These are phyloP conservation scores for Effrenium voratum DNA, from an alignment of 73 alveolate genomes.

Conservation along the genomic window DNA sequence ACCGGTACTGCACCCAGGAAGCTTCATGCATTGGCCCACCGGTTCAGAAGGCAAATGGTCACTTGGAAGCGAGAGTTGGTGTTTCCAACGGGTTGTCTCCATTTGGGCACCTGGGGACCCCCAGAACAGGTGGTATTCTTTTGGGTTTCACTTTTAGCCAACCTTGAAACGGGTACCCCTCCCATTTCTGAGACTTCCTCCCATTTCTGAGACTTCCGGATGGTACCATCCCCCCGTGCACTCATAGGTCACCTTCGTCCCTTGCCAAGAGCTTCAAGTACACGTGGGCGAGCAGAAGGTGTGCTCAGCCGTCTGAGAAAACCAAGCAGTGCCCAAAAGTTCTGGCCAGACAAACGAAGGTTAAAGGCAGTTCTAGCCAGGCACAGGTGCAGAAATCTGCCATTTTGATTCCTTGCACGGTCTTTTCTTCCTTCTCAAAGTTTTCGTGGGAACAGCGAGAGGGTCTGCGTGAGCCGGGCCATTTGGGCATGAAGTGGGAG, in stretches of 20 bases:
- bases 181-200: too few species aligned
- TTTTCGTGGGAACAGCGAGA: too few species aligned
- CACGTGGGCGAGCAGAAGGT: too few species aligned
- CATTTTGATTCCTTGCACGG: neutral
- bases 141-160: neutral
- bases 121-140: neutral
- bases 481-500: too few species aligned
- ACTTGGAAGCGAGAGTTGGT: neutral
- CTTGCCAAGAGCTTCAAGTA: constrained; percentile 78
- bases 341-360: too few species aligned
- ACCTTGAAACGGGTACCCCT: too few species aligned
- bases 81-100: neutral
- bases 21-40: neutral
- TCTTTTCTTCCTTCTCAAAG: neutral
- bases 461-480: too few species aligned
- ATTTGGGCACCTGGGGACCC: neutral
- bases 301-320: too few species aligned
- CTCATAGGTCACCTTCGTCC: constrained; percentile 52
- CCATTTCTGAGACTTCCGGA: too few species aligned
- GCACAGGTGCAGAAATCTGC: neutral
- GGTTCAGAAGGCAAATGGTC: neutral
- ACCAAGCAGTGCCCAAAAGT: too few species aligned
- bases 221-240: too few species aligned
- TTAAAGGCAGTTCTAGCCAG: constrained; percentile 10
- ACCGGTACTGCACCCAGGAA: neutral